Percentiles rank a stretch among this genome's conserved stretches.
These are phyloP conservation scores for Leptographium lundbergii DNA, from an alignment of 2,329 filamentous ascomycete species.

Conservation along the genomic window DNA sequence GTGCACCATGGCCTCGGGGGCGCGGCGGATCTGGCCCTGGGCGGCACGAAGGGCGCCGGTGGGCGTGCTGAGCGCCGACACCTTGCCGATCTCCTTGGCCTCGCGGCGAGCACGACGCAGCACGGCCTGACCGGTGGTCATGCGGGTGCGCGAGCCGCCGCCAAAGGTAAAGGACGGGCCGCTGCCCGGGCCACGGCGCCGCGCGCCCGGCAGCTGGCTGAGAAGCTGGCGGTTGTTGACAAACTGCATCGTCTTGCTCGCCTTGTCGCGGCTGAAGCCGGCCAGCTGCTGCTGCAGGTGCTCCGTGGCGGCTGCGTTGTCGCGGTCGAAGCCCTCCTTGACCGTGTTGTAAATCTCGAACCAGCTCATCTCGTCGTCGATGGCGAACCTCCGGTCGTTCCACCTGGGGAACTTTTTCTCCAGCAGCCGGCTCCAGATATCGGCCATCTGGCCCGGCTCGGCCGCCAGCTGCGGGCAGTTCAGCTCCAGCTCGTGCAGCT, in stretches of 20 bases:
- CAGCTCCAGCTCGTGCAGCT: constrained; percentile 62
- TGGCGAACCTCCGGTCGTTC: constrained; percentile 49
- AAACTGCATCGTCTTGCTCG: constrained; percentile 43
- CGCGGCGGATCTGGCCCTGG: constrained; percentile 29
- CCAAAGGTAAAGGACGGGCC: constrained; percentile 27
- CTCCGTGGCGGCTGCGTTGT: constrained; percentile 41
- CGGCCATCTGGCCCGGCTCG: constrained; percentile 50
- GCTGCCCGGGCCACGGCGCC: constrained; percentile 7
- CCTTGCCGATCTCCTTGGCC: constrained; percentile 37
- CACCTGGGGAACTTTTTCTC: constrained; percentile 60
- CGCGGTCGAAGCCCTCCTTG: constrained; percentile 49
- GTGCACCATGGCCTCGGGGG: constrained; percentile 41
- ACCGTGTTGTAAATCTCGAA: constrained; percentile 53
- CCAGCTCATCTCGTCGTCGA: constrained; percentile 59
- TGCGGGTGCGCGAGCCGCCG: constrained; percentile 38
- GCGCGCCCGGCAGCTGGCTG: constrained; percentile 19
- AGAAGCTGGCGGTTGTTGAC: constrained; percentile 29
- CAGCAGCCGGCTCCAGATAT: constrained; percentile 73
- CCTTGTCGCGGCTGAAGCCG: constrained; percentile 44
- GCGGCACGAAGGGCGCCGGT: constrained; percentile 21
- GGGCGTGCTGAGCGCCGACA: constrained; percentile 31
- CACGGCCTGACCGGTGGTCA: constrained; percentile 36
- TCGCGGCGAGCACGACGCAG: constrained; percentile 45
- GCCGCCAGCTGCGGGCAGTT: constrained; percentile 66
- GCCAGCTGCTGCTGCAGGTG: constrained; percentile 44